Evolutionary conservation across 1,284 basidiomycete genomes (phyloP), one percentile per base, ranked within the genome.

Genomic region (Wolfiporia cocos): DNA sequence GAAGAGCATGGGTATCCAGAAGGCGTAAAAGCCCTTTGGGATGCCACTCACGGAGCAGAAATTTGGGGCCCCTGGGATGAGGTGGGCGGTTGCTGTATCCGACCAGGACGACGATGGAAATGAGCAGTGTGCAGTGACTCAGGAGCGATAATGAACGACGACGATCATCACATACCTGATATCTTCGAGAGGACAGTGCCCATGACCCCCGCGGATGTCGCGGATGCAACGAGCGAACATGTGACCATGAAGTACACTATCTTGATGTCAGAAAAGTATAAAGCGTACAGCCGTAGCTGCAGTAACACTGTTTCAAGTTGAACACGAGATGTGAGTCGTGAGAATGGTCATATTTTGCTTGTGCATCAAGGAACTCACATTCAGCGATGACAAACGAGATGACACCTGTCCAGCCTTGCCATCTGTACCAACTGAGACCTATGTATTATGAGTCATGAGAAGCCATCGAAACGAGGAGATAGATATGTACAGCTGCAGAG

Each of bases 401-500:
- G 14, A 78, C 52, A 11, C 76, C 76, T 3, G 75, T 77, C 64
- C 70, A 73, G 28, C 75, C 76, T 66, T 79, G 75, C 76, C 76
- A 79, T 48, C 59, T 61, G 49, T 74, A 73, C 61, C 73, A 76
- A 18, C 42, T 44, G n/a, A 56, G 49, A 55, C 73, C 73, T 74
- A 41, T 5, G 15, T 23, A 9, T 22, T 15, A 23, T 22, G 18
- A 34, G 31, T 17, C 3, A 14, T 3, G 14, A 4, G 2, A 11
- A 17, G 39, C 41, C n/a, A n/a, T 11, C 28, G 28, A 19, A 37
- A 19, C 15, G 28, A 22, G 29, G 11, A 17, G 11, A 21, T 28
- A 6, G 29, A 28, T 40, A 48, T 47, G 34, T 49, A 55, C 53
- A 58, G 30, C 51, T 56, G 37, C 21, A 18, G 21, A 15, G 11